Percentiles rank a stretch among this genome's conserved stretches.
These are phyloP conservation scores for Russula ochroleuca DNA, from an alignment of 768 basidiomycete genomes.

Conservation along the genomic window DNA sequence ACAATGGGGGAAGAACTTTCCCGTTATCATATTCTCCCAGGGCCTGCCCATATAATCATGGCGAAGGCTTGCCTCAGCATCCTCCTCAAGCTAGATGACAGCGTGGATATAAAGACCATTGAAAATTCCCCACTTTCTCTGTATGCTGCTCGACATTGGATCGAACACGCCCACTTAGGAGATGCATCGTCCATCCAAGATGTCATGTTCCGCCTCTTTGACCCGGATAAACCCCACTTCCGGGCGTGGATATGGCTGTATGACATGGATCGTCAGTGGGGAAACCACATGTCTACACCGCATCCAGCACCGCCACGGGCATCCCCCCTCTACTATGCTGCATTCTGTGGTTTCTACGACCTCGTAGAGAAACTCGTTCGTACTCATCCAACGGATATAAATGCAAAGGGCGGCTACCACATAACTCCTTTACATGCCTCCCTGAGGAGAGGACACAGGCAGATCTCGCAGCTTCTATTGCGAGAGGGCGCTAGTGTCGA, in stretches of 20 bases:
- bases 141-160: conserved; percentile 17
- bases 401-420: not conserved
- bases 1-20: not conserved
- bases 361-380: not conserved
- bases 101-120: not conserved
- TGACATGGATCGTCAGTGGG: conserved; percentile 5
- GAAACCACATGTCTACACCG: not conserved
- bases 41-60: not conserved
- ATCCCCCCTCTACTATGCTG: conserved; percentile 7
- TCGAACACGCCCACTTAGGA: conserved; percentile 1
- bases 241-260: conserved; percentile 11
- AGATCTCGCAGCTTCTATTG: not conserved
- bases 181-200: not conserved
- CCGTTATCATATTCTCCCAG: not conserved
- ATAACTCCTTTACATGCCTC: not conserved
- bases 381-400: not conserved
- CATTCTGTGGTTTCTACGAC: not conserved
- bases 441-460: not conserved
- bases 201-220: not conserved
- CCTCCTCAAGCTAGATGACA: not conserved
- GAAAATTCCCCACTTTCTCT: not conserved
- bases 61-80: conserved; percentile 3
- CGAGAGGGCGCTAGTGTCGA: not conserved
- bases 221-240: not conserved
- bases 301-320: not conserved